phyloP scores from a whole-genome alignment of 352 stramenopile species.

The Phytopythium delawarense region DNA sequence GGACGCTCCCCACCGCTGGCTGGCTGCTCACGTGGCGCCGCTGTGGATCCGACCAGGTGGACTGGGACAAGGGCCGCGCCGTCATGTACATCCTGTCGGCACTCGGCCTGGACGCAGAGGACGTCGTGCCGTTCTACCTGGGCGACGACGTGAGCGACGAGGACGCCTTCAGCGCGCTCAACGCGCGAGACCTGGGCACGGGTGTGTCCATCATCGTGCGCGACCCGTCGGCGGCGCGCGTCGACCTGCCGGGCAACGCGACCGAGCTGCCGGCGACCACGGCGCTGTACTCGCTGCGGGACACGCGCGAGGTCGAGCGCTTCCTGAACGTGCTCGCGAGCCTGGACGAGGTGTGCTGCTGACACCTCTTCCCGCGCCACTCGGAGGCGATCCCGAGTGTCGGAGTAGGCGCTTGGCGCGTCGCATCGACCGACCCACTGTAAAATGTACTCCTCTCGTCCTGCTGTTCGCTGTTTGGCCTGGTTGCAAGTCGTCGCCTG shows the following conservation, averaged over 20 bases:
- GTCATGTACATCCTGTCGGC: conserved; percentile 72
- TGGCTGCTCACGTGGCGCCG: background rate
- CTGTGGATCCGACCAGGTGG: conserved; percentile 24
- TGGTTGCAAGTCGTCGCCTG: no score
- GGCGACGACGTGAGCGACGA: conserved; percentile 82
- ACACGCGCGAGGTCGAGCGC: conserved; percentile 54
- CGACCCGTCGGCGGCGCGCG: conserved; percentile 38
- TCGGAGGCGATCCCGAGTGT: background rate
- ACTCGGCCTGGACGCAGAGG: conserved; percentile 52
- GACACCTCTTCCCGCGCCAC: conserved; percentile 5
- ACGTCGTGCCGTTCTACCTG: conserved; percentile 79
- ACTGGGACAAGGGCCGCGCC: conserved; percentile 80
- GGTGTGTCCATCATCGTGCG: conserved; percentile 63
- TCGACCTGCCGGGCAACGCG: conserved; percentile 41
- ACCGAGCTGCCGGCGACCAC: conserved; percentile 47
- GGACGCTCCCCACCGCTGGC: background rate
- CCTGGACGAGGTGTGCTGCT: conserved; percentile 33
- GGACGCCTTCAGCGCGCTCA: conserved; percentile 55
- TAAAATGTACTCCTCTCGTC: background rate
- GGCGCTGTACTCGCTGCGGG: conserved; percentile 49
- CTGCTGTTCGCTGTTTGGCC: background rate
- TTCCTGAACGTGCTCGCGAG: conserved; percentile 46
- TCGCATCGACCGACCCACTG: background rate
- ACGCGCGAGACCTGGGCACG: conserved; percentile 35
- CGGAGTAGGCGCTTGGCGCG: no score